These are phyloP conservation scores for Skeletonema costatum DNA, from an alignment of 108 stramenopile genomes.

Conservation along the genomic window DNA sequence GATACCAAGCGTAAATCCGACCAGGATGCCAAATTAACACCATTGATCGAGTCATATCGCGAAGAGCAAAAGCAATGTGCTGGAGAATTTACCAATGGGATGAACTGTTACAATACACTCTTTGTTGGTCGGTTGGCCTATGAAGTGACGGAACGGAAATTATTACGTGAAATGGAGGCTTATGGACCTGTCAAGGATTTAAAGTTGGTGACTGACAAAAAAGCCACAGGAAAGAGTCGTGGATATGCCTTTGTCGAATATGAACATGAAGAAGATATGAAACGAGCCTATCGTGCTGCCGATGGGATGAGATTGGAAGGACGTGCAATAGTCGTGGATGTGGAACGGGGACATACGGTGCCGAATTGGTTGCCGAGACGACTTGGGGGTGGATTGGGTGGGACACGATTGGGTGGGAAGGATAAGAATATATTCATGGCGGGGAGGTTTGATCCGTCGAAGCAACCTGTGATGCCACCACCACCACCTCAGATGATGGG, in stretches of 20 bases:
- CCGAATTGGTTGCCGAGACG: slow-evolving; percentile 90
- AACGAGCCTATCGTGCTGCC: slow-evolving; percentile 84
- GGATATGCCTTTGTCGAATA: slow-evolving; percentile 98
- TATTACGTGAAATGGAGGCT: slow-evolving; percentile 91
- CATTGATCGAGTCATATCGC: slow-evolving; percentile 69
- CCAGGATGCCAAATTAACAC: slow-evolving; percentile 45
- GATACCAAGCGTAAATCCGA: slow-evolving; percentile 16
- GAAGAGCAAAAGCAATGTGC: slow-evolving; percentile 59
- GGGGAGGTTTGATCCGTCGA: slow-evolving; percentile 80
- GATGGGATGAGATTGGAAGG: slow-evolving; percentile 95
- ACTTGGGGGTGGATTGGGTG: slow-evolving; percentile 91
- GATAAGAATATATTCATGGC: slow-evolving; percentile 59
- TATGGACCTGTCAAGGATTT: slow-evolving; percentile 92
- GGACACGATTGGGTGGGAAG: slow-evolving; percentile 79
- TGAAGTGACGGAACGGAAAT: slow-evolving; percentile 94
- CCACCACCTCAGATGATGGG: slow-evolving; percentile 17
- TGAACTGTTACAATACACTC: slow-evolving; percentile 95
- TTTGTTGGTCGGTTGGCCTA: slow-evolving; percentile 94
- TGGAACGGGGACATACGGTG: slow-evolving; percentile 97
- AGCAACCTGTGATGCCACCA: background rate
- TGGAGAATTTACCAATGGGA: slow-evolving; percentile 73
- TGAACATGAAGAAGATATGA: slow-evolving; percentile 90
- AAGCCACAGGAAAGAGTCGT: slow-evolving; percentile 43
- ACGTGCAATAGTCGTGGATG: slow-evolving; percentile 89
- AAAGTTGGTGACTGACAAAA: slow-evolving; percentile 68